phyloP scores from a whole-genome alignment of 1,284 basidiomycete genomes.

The Inonotus hispidus region DNA sequence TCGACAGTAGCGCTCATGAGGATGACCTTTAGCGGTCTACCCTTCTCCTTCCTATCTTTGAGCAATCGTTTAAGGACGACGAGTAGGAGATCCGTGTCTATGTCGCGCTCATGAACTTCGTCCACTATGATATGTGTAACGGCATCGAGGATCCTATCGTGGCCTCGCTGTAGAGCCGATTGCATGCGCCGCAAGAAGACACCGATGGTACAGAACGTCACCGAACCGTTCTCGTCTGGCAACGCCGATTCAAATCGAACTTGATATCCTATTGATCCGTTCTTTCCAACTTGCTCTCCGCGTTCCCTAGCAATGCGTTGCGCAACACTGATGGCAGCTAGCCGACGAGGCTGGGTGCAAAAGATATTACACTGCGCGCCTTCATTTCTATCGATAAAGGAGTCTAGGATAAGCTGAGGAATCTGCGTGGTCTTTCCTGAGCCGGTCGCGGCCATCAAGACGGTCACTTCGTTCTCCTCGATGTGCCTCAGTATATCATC shows the following conservation, averaged over 20 bases:
- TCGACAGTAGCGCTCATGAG: conserved; percentile 98
- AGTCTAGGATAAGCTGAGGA: conserved; percentile 89
- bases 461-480: conserved; percentile 78
- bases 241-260: conserved; percentile 86
- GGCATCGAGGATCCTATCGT: conserved; percentile 58
- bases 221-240: conserved; percentile 78
- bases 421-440: conserved; percentile 97
- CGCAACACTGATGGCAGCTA: conserved; percentile 92
- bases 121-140: conserved; percentile 93
- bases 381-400: conserved; percentile 71
- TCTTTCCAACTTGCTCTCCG: conserved; percentile 66
- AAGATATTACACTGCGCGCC: conserved; percentile 89
- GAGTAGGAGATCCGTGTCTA: conserved; percentile 90
- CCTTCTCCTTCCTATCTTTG: conserved; percentile 68
- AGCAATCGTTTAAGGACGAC: conserved; percentile 88
- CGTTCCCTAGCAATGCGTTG: conserved; percentile 90
- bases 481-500: conserved; percentile 69
- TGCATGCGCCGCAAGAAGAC: conserved; percentile 89
- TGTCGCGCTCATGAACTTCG: conserved; percentile 95
- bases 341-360: conserved; percentile 89
- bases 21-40: conserved; percentile 80
- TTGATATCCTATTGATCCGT: conserved; percentile 78
- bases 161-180: conserved; percentile 54
- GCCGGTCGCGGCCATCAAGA: conserved; percentile 93
- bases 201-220: conserved; percentile 95